Conservation (phyloP, 2,329 filamentous ascomycete genomes). For the Calonectria montana region DNA sequence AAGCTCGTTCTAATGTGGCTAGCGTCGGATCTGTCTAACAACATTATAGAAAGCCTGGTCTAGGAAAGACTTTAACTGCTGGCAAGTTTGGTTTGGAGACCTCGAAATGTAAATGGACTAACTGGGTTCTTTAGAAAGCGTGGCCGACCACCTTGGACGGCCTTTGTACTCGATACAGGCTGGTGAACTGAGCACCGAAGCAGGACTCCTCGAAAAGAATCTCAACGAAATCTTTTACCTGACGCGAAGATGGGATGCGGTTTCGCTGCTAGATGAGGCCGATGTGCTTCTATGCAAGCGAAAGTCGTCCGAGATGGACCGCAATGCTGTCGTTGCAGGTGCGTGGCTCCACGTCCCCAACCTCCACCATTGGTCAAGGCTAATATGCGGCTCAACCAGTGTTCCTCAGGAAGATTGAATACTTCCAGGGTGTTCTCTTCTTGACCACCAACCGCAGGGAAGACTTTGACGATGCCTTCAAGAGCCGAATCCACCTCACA, state of each 20-base stretch:
- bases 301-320: constrained; percentile 15
- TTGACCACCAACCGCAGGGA: constrained; percentile 10
- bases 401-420: constrained; percentile 14
- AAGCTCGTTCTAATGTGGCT: not conserved
- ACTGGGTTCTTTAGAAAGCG: not conserved
- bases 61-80: constrained; percentile 12
- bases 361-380: not conserved
- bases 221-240: constrained; percentile 5
- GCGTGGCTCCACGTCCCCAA: not conserved
- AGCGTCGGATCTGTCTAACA: not conserved
- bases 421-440: constrained; percentile 16
- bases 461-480: constrained; percentile 20
- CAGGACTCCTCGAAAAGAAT: not conserved
- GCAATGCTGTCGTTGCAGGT: constrained; percentile 14
- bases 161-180: constrained; percentile 9
- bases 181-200: constrained; percentile 13
- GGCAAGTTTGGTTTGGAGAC: not conserved
- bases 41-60: constrained; percentile 3
- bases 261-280: constrained; percentile 13
- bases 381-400: not conserved
- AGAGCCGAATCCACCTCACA: constrained; percentile 13
- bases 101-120: not conserved
- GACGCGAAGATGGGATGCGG: not conserved
- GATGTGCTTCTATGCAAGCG: constrained; percentile 16
- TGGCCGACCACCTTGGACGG: constrained; percentile 11